Evolutionary conservation across 805 yeast genomes (phyloP).

Genomic region (Kodamaea laetipori): DNA sequence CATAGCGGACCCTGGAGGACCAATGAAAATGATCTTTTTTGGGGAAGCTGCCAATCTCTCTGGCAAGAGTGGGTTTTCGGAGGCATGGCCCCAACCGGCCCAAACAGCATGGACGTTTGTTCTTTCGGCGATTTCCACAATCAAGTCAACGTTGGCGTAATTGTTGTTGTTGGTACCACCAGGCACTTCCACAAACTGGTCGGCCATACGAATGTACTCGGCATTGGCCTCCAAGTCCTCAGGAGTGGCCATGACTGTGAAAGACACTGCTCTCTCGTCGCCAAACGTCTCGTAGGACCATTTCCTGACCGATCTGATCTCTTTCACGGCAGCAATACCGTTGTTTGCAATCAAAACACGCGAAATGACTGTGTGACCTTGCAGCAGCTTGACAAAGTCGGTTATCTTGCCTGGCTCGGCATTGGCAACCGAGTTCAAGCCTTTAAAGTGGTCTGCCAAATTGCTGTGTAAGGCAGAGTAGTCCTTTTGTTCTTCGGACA

Average conservation of each 20-base stretch:
- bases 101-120: slow-evolving; percentile 97
- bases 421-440: slow-evolving; percentile 71
- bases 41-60: slow-evolving; percentile 93
- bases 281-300: slow-evolving; percentile 99
- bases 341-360: slow-evolving; percentile 93
- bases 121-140: slow-evolving; percentile 96
- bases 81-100: slow-evolving; percentile 99
- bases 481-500: slow-evolving; percentile 20
- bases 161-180: slow-evolving; percentile 99
- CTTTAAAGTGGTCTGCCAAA: slow-evolving; percentile 76
- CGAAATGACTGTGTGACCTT: slow-evolving; percentile 94
- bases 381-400: slow-evolving; percentile 80
- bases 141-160: slow-evolving; percentile 95
- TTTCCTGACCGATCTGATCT: slow-evolving; percentile 94
- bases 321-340: slow-evolving; percentile 99
- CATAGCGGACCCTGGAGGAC: slow-evolving; percentile 99
- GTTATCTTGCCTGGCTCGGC: slow-evolving; percentile 81
- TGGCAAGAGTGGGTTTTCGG: slow-evolving; percentile 96
- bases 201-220: slow-evolving; percentile 98
- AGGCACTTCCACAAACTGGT: slow-evolving; percentile 96
- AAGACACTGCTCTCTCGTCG: slow-evolving; percentile 88
- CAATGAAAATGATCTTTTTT: slow-evolving; percentile 87
- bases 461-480: slow-evolving; percentile 31
- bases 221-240: slow-evolving; percentile 97
- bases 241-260: slow-evolving; percentile 99